These are phyloP conservation scores for Fusarium lateritium DNA, from an alignment of 2,329 filamentous ascomycete genomes.

Conservation along the genomic window DNA sequence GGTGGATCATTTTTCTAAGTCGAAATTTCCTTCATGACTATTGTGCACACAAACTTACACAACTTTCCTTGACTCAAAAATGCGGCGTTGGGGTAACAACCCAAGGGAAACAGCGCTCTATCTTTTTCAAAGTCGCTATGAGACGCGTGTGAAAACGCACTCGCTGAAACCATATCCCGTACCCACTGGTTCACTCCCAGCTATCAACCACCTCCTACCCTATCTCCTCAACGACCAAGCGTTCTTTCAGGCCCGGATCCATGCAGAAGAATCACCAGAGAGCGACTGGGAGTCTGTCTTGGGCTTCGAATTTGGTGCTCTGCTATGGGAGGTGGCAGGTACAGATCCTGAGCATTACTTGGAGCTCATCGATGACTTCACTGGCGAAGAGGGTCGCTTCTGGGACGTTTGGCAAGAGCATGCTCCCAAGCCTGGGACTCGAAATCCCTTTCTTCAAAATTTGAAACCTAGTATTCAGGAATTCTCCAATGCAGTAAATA, in stretches of 20 bases:
- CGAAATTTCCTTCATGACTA: too few relatives aligned
- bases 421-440: not conserved
- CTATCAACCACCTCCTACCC: not conserved
- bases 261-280: not conserved
- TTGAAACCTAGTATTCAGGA: not conserved
- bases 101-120: too few relatives aligned
- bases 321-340: slow-evolving; percentile 7
- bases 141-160: too few relatives aligned
- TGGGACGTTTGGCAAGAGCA: not conserved
- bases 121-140: not conserved
- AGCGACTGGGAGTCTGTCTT: not conserved
- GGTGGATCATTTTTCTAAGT: too few relatives aligned
- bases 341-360: not conserved
- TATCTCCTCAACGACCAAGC: not conserved
- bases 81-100: too few relatives aligned
- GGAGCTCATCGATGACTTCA: not conserved
- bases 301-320: not conserved
- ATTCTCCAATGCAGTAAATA: not conserved
- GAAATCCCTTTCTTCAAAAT: not conserved
- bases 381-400: not conserved
- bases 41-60: too few relatives aligned
- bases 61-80: too few relatives aligned
- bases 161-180: not conserved
- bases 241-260: not conserved
- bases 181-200: not conserved